Evolutionary conservation across 257 asterid genomes (phyloP), one percentile per base, ranked within the genome.

Genomic region (Coffea canephora): DNA sequence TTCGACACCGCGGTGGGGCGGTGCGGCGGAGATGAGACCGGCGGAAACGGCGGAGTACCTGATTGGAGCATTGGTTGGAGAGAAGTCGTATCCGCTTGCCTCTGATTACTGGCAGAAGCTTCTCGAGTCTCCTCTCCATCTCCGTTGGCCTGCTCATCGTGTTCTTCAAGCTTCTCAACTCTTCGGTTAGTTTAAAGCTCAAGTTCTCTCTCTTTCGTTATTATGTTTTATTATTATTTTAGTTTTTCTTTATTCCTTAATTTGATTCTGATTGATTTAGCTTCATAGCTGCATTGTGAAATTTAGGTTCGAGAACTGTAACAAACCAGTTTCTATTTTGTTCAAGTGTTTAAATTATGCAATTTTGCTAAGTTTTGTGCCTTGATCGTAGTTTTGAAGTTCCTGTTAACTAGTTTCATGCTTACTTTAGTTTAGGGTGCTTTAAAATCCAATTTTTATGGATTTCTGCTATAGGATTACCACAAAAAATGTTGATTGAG

Each of bases 81-180:
- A 91, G 57, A 92, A 90, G 85, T 91, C 98, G 45, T 94, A 87
- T 82, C 95, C 97, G 52, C 85, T 96, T 49, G 73, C 79, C 72
- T 94, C 99, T 23, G 98, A 92, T 87, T 95, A 92, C 93, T 95
- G 99, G 99, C 91, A 92, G 92, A 90, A 92, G 93, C 97, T 95
- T 80, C 92, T 95, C 68, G 96, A 90, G 88, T 90, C 92, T 66
- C 94, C 98, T 54, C 91, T 95, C 80, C 90, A 90, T 85, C 97
- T 95, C 64, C 90, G 89, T 73, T 95, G 97, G 99, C 92, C 90
- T 36, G 71, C 93, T 62, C 77, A 89, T 84, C 97, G 98, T 74
- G 93, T 91, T 78, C 84, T 75, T 59, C 85, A 91, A 73, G 99
- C 99, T 87, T 93, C 97, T 82, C 88, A 82, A 48, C 91, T 86